phyloP scores from a whole-genome alignment of 2,329 filamentous ascomycete genomes.

The Fusarium sp. region DNA sequence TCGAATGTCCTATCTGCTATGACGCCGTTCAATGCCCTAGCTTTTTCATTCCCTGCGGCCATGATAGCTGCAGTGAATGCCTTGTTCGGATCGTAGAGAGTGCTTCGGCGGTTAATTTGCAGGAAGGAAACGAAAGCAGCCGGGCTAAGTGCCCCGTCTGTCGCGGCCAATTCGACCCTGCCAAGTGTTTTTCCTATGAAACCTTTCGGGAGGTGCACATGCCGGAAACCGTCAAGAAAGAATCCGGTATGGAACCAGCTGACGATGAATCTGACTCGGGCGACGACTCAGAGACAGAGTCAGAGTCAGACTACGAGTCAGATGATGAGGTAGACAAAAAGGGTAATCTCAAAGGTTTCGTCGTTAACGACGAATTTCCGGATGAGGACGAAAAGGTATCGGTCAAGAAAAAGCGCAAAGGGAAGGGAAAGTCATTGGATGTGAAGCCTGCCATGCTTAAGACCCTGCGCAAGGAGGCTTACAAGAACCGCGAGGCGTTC shows the following conservation, averaged over 20 bases:
- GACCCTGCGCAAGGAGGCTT: slow-evolving; percentile 71
- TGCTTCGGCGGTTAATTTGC: slow-evolving; percentile 62
- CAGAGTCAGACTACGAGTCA: slow-evolving; percentile 43
- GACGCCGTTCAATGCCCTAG: slow-evolving; percentile 78
- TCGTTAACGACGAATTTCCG: slow-evolving; percentile 56
- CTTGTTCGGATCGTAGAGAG: slow-evolving; percentile 74
- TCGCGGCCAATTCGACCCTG: slow-evolving; percentile 71
- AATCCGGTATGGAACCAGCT: slow-evolving; percentile 50
- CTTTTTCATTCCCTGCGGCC: slow-evolving; percentile 85
- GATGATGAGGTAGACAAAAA: slow-evolving; percentile 49
- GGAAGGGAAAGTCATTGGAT: slow-evolving; percentile 54
- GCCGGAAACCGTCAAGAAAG: slow-evolving; percentile 59
- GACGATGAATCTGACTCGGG: slow-evolving; percentile 44
- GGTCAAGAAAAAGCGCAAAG: slow-evolving; percentile 35
- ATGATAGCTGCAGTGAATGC: slow-evolving; percentile 81
- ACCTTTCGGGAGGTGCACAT: slow-evolving; percentile 80
- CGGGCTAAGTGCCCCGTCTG: slow-evolving; percentile 80
- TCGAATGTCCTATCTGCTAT: slow-evolving; percentile 86
- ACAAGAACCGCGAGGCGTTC: slow-evolving; percentile 71
- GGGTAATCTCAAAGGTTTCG: slow-evolving; percentile 62
- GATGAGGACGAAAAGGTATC: slow-evolving; percentile 36
- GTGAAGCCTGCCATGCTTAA: slow-evolving; percentile 67
- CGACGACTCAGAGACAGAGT: slow-evolving; percentile 42
- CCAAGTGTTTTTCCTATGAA: slow-evolving; percentile 77
- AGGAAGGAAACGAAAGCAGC: slow-evolving; percentile 66